phyloP scores from a whole-genome alignment of 176 grass and related monocot species.

The Zizania latifolia region DNA sequence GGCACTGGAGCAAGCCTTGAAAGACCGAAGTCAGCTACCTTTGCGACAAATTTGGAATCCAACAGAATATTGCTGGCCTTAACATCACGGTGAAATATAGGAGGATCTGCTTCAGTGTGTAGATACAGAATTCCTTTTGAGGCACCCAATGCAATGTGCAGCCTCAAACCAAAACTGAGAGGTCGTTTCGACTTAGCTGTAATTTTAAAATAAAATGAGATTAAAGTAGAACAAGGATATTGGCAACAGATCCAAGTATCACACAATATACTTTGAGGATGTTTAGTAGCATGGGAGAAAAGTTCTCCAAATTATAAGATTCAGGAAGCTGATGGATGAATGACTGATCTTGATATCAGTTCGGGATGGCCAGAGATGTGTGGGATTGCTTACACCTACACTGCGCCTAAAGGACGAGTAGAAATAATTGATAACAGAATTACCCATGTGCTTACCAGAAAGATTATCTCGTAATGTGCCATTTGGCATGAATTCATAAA shows the following conservation, averaged over 20 bases:
- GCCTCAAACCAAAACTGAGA: slow-evolving; percentile 49
- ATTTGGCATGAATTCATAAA: slow-evolving; percentile 95
- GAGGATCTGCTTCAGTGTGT: slow-evolving; percentile 86
- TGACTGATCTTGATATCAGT: background rate
- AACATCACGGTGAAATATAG: slow-evolving; percentile 94
- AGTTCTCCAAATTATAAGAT: background rate
- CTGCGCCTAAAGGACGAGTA: background rate
- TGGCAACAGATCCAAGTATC: background rate
- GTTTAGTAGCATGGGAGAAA: too few relatives aligned
- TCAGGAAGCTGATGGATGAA: background rate
- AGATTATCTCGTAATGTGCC: slow-evolving; percentile 81
- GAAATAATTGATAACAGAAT: background rate
- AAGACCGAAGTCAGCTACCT: slow-evolving; percentile 96
- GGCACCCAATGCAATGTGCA: slow-evolving; percentile 70
- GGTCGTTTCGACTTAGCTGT: slow-evolving; percentile 48
- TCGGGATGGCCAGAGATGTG: background rate
- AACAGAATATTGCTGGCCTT: slow-evolving; percentile 96
- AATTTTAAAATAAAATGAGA: background rate
- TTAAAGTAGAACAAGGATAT: background rate
- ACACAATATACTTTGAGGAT: background rate
- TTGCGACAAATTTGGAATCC: slow-evolving; percentile 67
- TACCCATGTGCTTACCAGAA: slow-evolving; percentile 55
- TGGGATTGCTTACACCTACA: background rate
- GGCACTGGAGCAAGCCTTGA: slow-evolving; percentile 81
- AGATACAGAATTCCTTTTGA: slow-evolving; percentile 90